Percentiles rank a stretch among this genome's conserved stretches.
These are phyloP conservation scores for Beauveria caledonica DNA, from an alignment of 2,329 filamentous ascomycete genomes.

Conservation along the genomic window DNA sequence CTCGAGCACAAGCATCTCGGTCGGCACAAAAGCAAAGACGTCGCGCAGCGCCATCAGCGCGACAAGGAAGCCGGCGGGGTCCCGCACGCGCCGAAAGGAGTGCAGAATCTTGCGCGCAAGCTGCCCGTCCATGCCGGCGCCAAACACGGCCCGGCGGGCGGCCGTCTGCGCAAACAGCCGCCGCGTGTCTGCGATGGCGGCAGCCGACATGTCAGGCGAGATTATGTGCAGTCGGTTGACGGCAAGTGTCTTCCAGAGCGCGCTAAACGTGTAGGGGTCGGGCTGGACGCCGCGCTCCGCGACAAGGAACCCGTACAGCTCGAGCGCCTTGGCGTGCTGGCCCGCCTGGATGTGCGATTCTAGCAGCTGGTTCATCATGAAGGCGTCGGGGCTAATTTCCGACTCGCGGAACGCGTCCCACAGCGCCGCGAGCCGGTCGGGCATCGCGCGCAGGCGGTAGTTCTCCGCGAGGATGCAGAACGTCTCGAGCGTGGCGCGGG, in stretches of 20 bases:
- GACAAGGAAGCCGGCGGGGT: constrained; percentile 37
- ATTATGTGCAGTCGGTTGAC: constrained; percentile 40
- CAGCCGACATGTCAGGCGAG: constrained; percentile 19
- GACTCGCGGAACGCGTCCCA: constrained; percentile 55
- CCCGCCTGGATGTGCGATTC: constrained; percentile 56
- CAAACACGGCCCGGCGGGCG: constrained; percentile 38
- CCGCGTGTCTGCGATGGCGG: constrained; percentile 29
- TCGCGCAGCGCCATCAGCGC: constrained; percentile 36
- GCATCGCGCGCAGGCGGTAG: constrained; percentile 56
- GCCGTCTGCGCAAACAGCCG: constrained; percentile 41
- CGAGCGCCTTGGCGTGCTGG: constrained; percentile 43
- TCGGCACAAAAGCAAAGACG: constrained; percentile 34
- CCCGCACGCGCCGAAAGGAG: constrained; percentile 39
- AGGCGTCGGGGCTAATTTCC: constrained; percentile 59
- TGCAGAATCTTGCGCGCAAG: constrained; percentile 42
- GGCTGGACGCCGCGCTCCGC: constrained; percentile 42
- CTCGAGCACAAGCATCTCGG: constrained; percentile 39
- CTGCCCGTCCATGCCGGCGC: constrained; percentile 35
- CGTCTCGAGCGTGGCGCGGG: constrained; percentile 64
- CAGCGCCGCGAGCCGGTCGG: constrained; percentile 49
- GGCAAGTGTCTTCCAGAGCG: constrained; percentile 54
- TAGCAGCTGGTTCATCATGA: constrained; percentile 73
- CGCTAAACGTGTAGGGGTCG: constrained; percentile 60
- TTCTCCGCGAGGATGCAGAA: constrained; percentile 68
- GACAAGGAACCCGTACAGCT: constrained; percentile 48